A percentile compares a stretch with the other conserved stretches of the same genome.
These are phyloP conservation scores for Cicer chorassanicum DNA, from an alignment of 306 rosid genomes.

Conservation along the genomic window DNA sequence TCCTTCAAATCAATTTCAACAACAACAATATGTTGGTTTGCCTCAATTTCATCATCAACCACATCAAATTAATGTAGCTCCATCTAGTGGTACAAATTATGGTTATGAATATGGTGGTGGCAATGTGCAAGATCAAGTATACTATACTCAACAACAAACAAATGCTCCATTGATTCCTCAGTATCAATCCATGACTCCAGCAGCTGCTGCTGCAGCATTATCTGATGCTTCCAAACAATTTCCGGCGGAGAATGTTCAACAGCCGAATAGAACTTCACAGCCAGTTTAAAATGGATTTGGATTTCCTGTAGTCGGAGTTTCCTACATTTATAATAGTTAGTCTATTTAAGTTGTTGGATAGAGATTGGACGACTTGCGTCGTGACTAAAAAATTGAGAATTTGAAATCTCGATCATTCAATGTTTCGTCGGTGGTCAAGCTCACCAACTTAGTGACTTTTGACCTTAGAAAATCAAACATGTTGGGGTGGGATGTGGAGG, in stretches of 20 bases:
- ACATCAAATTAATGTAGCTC: constrained; percentile 65
- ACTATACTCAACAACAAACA: constrained; percentile 61
- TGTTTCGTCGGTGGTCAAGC: neutral
- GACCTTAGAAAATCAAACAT: neutral
- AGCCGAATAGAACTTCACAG: constrained; percentile 59
- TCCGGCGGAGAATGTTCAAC: constrained; percentile 59
- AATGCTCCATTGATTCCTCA: constrained; percentile 68
- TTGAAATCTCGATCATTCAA: neutral
- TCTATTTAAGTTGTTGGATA: neutral
- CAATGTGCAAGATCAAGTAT: constrained; percentile 62
- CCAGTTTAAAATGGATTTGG: constrained; percentile 35
- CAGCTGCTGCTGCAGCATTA: constrained; percentile 70
- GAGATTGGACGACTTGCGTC: neutral
- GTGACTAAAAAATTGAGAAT: neutral
- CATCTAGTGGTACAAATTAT: constrained; percentile 63
- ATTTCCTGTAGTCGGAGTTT: neutral
- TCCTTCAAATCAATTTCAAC: constrained; percentile 75
- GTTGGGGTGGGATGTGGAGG: neutral
- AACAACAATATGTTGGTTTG: constrained; percentile 71
- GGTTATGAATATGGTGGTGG: constrained; percentile 67
- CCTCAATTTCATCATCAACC: constrained; percentile 71
- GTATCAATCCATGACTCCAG: constrained; percentile 88
- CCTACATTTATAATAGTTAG: neutral
- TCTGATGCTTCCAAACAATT: constrained; percentile 80
- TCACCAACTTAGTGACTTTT: neutral